These are phyloP conservation scores for Linderina pennispora DNA, from an alignment of 192 early-diverging fungal genomes.

Conservation along the genomic window DNA sequence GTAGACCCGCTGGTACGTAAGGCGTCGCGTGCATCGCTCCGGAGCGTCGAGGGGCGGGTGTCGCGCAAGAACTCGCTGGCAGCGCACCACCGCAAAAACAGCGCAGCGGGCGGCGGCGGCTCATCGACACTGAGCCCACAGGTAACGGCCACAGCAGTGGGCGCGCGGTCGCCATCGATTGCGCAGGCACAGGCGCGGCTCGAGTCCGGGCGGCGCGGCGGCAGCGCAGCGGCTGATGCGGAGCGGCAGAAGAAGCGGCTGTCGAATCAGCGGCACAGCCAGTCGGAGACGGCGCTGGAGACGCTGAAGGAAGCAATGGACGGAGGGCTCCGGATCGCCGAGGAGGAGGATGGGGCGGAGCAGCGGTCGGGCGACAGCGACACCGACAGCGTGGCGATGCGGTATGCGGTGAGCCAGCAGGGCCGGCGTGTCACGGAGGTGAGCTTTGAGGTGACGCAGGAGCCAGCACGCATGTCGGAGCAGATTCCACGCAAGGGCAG, in stretches of 20 bases:
- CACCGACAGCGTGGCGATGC: background rate
- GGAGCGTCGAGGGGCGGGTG: conserved; percentile 20
- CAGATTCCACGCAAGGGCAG: conserved; percentile 1
- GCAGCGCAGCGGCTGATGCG: background rate
- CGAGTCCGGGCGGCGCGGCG: conserved; percentile 7
- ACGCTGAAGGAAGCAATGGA: conserved; percentile 25
- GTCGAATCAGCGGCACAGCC: conserved; percentile 37
- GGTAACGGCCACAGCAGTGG: background rate
- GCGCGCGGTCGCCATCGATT: background rate
- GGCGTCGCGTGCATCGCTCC: conserved; percentile 34
- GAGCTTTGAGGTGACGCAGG: conserved; percentile 18
- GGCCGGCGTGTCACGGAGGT: background rate
- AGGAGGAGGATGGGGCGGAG: background rate
- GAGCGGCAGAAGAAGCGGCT: conserved; percentile 2
- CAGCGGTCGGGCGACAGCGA: background rate
- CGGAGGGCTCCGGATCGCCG: no score
- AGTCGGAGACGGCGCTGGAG: conserved; percentile 42
- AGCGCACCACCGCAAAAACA: background rate
- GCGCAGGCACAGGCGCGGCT: conserved; percentile 5
- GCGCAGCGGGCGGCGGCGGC: no score
- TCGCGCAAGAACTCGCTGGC: conserved; percentile 37
- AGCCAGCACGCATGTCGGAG: conserved; percentile 28
- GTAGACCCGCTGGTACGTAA: conserved; percentile 19
- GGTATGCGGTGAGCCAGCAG: background rate
- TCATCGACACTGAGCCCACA: background rate